Evolutionary conservation across 2,329 filamentous ascomycete genomes (phyloP).

Genomic region (Berkeleyomyces rouxiae): DNA sequence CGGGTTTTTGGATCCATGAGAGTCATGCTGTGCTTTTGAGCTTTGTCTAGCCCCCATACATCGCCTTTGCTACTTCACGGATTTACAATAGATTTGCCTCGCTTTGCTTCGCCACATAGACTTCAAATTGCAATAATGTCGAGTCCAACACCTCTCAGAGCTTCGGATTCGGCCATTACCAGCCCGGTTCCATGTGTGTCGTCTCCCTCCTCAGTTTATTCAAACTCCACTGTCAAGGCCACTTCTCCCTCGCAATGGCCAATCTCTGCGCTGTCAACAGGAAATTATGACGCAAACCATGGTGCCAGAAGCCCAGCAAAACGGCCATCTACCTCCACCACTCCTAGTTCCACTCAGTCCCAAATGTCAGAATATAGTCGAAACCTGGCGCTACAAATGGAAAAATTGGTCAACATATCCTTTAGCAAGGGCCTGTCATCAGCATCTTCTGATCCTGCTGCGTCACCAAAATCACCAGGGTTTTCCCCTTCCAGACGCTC

Average conservation of each 20-base stretch:
- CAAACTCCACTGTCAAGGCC: slow-evolving; percentile 11
- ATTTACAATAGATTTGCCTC: background rate
- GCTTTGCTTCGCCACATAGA: background rate
- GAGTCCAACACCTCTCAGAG: background rate
- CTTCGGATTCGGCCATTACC: background rate
- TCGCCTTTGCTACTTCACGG: background rate
- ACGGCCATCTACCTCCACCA: background rate
- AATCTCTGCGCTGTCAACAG: background rate
- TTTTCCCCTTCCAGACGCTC: background rate
- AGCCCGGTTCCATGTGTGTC: slow-evolving; percentile 8
- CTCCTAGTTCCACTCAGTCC: background rate
- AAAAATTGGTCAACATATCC: slow-evolving; percentile 3
- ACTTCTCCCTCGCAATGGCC: slow-evolving; percentile 6
- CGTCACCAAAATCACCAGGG: background rate
- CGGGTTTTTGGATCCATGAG: too few species aligned
- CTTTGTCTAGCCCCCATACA: background rate
- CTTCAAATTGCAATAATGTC: slow-evolving; percentile 4
- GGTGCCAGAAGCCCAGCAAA: background rate
- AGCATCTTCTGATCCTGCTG: background rate
- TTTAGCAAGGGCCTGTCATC: background rate
- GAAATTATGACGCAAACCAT: background rate
- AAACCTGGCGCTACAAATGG: slow-evolving; percentile 9
- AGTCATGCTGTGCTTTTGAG: background rate
- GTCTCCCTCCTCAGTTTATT: slow-evolving; percentile 10
- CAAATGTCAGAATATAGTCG: slow-evolving; percentile 13